Evolutionary conservation across 352 stramenopile species (phyloP).

Genomic region (Globisporangium lucens): DNA sequence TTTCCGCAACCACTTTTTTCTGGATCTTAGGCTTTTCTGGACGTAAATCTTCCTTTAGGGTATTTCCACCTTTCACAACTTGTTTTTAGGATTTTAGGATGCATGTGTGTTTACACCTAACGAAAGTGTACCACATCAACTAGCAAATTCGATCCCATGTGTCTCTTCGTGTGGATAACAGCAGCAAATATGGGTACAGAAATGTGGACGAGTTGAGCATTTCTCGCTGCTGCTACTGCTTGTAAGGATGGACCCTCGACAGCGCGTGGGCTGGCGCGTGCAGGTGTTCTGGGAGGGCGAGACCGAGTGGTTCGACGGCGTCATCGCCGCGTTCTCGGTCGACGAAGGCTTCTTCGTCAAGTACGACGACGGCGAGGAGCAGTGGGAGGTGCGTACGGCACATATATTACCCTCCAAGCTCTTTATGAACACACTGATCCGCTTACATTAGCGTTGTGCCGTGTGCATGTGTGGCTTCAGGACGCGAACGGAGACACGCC

Average conservation of each 20-base stretch:
- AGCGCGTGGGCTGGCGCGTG: conserved; percentile 42
- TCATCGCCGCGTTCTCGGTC: conserved; percentile 29
- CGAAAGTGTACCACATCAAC: not conserved
- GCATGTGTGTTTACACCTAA: not conserved
- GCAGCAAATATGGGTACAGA: too few species aligned
- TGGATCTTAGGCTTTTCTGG: not conserved
- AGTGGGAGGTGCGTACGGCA: conserved; percentile 48
- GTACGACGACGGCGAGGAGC: conserved; percentile 75
- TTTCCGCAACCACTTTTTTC: not conserved
- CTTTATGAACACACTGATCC: not conserved
- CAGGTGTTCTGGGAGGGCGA: conserved; percentile 72
- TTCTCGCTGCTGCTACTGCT: too few species aligned
- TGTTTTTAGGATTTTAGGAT: not conserved
- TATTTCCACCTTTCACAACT: not conserved
- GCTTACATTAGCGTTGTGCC: not conserved
- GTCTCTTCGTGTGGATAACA: not conserved
- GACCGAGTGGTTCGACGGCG: conserved; percentile 60
- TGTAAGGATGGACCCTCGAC: not conserved
- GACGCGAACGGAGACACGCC: conserved; percentile 14
- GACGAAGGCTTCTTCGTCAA: conserved; percentile 53
- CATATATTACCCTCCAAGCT: not conserved
- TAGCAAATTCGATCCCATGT: not conserved
- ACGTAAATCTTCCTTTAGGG: not conserved
- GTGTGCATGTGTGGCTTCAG: not conserved
- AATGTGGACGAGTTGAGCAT: too few species aligned